Base-by-base conservation (phyloP, 371 early-diverging fungal genomes). In the Lichtheimia hyalospora region DNA sequence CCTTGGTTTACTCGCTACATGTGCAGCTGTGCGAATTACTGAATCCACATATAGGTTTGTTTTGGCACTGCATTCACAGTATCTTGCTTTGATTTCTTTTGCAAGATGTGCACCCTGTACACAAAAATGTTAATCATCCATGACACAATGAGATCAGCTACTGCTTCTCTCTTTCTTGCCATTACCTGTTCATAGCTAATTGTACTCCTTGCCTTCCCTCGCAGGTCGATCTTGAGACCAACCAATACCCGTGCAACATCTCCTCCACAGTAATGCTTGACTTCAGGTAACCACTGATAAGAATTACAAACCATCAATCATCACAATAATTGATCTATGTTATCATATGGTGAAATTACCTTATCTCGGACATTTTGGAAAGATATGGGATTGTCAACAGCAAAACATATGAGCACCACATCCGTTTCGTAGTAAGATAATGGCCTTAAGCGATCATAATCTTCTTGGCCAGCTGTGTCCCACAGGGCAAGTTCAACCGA, bases 391-490 rank as follows among this genome's bases (percentile, higher is more conserved):
- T 82, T 81, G 58, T 89, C 90, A 18, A 93, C 75, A 16, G 92
- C 86, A 74, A 91, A 94, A 71, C 95, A 94, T 59, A 96, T 86
- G 40, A 96, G 68, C 66, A 95, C 88, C 0, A 95, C 92, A 68
- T 96, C 91, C 15, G 95, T 92, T 64, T 95, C 90, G 27, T 89
- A 90, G 74, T 94, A 95, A 13, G 92, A 92, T 15, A 95, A 70
- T 10, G 92, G 89, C 21, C 93, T 85, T 39, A 94, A 70, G 41
- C 93, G 80, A 63, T 92, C 92, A 67, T 91, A 92, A 64, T 93
- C 94, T 69, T 92, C 91, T 66, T 92, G 93, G 18, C 96, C 95
- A 24, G 93, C 92, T 14, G 96, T 96, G 78, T 96, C 96, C 92
- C 94, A 95, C 40, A 96, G 73, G 16, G 89, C 90, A n/a, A 96